These are phyloP conservation scores for Yamadazyma aaseri DNA, from an alignment of 1,139 yeast genomes.

Conservation along the genomic window DNA sequence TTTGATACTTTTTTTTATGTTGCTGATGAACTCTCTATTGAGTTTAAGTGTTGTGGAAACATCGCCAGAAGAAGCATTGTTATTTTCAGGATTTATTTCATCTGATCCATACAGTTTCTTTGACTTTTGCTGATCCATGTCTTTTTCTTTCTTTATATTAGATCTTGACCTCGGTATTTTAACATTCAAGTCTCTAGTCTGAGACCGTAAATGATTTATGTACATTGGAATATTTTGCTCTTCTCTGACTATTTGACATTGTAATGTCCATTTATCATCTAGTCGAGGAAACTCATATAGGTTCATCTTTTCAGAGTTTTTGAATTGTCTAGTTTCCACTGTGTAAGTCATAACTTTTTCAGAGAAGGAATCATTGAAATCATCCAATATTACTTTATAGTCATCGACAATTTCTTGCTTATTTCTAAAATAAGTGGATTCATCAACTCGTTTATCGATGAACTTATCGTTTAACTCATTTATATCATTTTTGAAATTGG, in stretches of 20 bases:
- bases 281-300: constrained; percentile 10
- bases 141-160: not conserved
- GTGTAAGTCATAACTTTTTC: constrained; percentile 9
- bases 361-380: constrained; percentile 8
- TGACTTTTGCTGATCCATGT: too few species aligned
- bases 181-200: not conserved
- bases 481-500: constrained; percentile 16
- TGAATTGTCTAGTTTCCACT: constrained; percentile 7
- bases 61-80: too few species aligned
- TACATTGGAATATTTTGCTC: constrained; percentile 7
- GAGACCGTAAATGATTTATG: not conserved
- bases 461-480: not conserved
- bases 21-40: too few species aligned
- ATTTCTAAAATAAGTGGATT: not conserved
- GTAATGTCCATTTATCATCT: constrained; percentile 9
- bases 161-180: not conserved
- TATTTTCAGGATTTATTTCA: too few species aligned
- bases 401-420: constrained; percentile 1
- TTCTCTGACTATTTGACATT: constrained; percentile 9
- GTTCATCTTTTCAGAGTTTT: constrained; percentile 7
- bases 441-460: not conserved
- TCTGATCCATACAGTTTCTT: not conserved
- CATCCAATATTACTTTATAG: constrained; percentile 8
- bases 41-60: too few species aligned
- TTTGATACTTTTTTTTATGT: too few species aligned